Base-by-base conservation (phyloP, 1,284 basidiomycete species). In the Schizopora paradoxa region DNA sequence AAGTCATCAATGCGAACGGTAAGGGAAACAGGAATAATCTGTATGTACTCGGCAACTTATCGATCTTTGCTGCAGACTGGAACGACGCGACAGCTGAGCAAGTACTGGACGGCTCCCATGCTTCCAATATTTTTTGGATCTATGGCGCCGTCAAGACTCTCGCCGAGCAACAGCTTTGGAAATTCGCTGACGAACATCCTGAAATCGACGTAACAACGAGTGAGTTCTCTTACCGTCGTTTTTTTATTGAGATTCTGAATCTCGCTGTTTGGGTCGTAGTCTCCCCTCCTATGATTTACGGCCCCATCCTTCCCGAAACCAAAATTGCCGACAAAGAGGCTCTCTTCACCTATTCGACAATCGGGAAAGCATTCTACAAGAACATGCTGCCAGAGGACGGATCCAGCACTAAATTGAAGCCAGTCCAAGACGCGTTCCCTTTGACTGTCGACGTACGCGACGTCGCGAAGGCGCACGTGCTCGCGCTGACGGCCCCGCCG, bases 401-500 rank as follows among this genome's bases (percentile, higher is more conserved):
- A 5, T 14, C 41, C 14, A 31, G 8, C 28, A 8, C 8, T 8
- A 31, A 31, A 31, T 10, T 31, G 8, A 8, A 8, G 14, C 28
- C 8, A n/a, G n/a, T n/a, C n/a, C 33, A 35, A 35, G 33, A 13
- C 4, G 14, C 18, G 2, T 4, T 35, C 3, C 37, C 37, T 10
- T 18, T 23, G 23, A 40, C 3, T 14, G 67, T 73, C 19, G 70
- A 75, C 46, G 72, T 75, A 1, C 61, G 69, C 18, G 66, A 69
- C 49, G 66, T 74, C 21, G 73, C 73, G 8, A 56, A 62, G 4
- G 66, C 66, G 1, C 74, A 76, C 49, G 60, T 73, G 31, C 58
- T 61, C 21, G 68, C 73, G 4, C 59, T 73, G 2, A 61, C 63
- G 1, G 56, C 61, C 10, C 54, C 61, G 3, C 25, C 19, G 2